These are phyloP conservation scores for Colletotrichum camelliae DNA, from an alignment of 2,329 filamentous ascomycete genomes.

Conservation along the genomic window DNA sequence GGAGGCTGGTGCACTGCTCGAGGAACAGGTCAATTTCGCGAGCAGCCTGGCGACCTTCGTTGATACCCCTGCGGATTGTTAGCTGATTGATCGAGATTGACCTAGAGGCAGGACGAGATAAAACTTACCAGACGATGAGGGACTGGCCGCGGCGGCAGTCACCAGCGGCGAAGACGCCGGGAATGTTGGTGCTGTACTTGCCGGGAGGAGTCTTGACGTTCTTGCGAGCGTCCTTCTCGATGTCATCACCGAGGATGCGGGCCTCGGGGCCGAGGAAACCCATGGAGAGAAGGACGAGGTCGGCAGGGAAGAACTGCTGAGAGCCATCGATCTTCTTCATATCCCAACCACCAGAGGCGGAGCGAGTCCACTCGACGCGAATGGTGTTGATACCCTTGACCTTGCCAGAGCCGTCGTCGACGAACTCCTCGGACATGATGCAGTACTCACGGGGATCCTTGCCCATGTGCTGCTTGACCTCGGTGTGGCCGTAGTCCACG, in stretches of 20 bases:
- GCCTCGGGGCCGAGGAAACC: conserved; percentile 95
- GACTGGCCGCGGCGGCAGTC: conserved; percentile 96
- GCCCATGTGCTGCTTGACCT: conserved; percentile 95
- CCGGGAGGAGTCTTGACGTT: conserved; percentile 94
- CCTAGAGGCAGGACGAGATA: neutral
- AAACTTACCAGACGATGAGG: conserved; percentile 88
- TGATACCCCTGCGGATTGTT: conserved; percentile 76
- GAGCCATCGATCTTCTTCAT: conserved; percentile 97
- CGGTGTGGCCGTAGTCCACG: conserved; percentile 96
- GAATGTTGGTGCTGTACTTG: conserved; percentile 86
- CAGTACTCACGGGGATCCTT: conserved; percentile 97
- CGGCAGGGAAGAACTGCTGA: conserved; percentile 95
- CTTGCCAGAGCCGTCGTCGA: conserved; percentile 83
- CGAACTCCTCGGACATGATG: conserved; percentile 97
- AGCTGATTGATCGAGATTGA: conserved; percentile 28
- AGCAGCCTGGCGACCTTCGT: conserved; percentile 91
- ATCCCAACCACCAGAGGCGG: conserved; percentile 88
- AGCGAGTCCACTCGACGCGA: conserved; percentile 95
- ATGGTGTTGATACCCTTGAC: conserved; percentile 97
- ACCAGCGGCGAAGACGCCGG: conserved; percentile 91
- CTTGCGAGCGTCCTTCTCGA: conserved; percentile 92
- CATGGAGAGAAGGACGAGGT: conserved; percentile 94
- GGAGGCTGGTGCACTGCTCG: conserved; percentile 78
- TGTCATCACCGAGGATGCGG: conserved; percentile 82
- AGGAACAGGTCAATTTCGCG: conserved; percentile 92